Evolutionary conservation across 2,329 filamentous ascomycete species (phyloP).

Genomic region (Septoria linicola): DNA sequence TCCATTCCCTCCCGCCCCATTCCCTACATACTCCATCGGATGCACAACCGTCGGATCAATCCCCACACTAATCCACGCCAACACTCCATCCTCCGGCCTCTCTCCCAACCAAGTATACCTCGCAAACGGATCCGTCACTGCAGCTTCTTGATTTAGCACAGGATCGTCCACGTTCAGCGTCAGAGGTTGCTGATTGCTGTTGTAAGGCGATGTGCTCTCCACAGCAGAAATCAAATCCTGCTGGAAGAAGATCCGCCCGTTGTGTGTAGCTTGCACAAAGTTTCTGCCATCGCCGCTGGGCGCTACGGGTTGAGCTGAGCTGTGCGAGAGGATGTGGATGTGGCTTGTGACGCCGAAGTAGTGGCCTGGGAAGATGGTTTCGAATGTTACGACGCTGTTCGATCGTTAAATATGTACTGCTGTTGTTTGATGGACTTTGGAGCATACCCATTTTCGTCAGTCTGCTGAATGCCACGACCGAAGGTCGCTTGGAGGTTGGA

Average conservation of each 20-base stretch:
- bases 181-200: constrained; percentile 42
- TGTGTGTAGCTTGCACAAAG: constrained; percentile 51
- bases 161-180: constrained; percentile 54
- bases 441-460: constrained; percentile 39
- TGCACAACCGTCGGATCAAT: constrained; percentile 42
- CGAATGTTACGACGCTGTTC: constrained; percentile 44
- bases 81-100: constrained; percentile 49
- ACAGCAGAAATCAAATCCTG: constrained; percentile 56
- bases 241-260: constrained; percentile 65
- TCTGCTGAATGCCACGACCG: constrained; percentile 44
- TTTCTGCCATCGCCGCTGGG: constrained; percentile 3
- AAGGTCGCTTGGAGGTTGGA: constrained; percentile 40
- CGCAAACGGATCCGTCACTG: constrained; percentile 56
- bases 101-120: constrained; percentile 60
- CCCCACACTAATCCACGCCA: constrained; percentile 56
- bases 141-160: constrained; percentile 48
- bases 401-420: no score
- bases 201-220: constrained; percentile 48
- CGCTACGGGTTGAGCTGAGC: neutral
- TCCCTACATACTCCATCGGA: constrained; percentile 8
- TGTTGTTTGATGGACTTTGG: neutral
- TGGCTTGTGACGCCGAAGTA: constrained; percentile 44
- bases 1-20: constrained; percentile 13
- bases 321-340: constrained; percentile 35
- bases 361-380: constrained; percentile 47